These are phyloP conservation scores for Colletotrichum gloeosporioides DNA, from an alignment of 2,329 filamentous ascomycete species.

Conservation along the genomic window DNA sequence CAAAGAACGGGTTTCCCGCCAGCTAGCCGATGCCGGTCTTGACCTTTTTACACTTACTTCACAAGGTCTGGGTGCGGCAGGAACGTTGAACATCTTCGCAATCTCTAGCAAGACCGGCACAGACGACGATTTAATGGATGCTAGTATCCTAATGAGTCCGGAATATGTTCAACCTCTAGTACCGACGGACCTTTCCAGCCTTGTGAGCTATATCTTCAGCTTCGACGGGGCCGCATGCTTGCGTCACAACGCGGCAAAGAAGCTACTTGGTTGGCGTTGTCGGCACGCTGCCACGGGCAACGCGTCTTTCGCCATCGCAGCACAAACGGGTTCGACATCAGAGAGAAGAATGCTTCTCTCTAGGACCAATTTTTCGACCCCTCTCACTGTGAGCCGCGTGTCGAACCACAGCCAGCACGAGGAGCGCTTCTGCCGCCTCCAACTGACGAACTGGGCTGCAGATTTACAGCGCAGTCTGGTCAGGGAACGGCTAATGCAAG, in stretches of 20 bases:
- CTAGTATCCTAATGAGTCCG: constrained; percentile 89
- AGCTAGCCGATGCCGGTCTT: constrained; percentile 63
- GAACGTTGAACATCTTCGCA: constrained; percentile 64
- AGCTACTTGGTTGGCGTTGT: constrained; percentile 74
- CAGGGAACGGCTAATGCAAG: constrained; percentile 74
- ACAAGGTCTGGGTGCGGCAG: constrained; percentile 28
- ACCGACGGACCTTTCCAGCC: constrained; percentile 71
- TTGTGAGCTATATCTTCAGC: constrained; percentile 80
- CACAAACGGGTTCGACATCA: constrained; percentile 32
- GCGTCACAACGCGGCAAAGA: constrained; percentile 81
- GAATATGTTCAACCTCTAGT: constrained; percentile 86
- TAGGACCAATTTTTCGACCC: constrained; percentile 28
- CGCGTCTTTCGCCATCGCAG: constrained; percentile 28
- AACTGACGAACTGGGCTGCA: constrained; percentile 81
- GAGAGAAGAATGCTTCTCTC: constrained; percentile 40
- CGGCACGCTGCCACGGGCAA: constrained; percentile 23
- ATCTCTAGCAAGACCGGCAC: constrained; percentile 76
- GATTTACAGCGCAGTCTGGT: constrained; percentile 79
- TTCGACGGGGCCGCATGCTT: constrained; percentile 80
- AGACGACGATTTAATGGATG: constrained; percentile 87
- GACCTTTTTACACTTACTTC: constrained; percentile 71
- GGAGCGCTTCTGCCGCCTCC: constrained; percentile 51
- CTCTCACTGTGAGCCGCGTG: not conserved
- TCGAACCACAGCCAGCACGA: constrained; percentile 32
- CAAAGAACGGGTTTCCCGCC: constrained; percentile 64